phyloP scores from a whole-genome alignment of 805 yeast species.

The Candida koratica region DNA sequence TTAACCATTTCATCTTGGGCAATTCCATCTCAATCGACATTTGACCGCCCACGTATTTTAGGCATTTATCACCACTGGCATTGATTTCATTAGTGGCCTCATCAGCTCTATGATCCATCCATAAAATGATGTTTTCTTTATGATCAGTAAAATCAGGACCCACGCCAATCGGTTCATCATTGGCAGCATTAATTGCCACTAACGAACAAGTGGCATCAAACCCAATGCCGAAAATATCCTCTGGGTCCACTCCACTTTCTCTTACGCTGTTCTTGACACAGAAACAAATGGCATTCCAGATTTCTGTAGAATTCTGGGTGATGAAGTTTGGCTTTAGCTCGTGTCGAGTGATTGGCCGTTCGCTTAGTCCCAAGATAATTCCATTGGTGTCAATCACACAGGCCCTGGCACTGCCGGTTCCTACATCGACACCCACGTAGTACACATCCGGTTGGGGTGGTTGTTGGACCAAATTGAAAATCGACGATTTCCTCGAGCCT shows the following conservation, averaged over 20 bases:
- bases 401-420: conserved; percentile 98
- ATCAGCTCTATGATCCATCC: conserved; percentile 98
- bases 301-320: conserved; percentile 86
- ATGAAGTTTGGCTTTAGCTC: conserved; percentile 69
- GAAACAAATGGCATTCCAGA: conserved; percentile 83
- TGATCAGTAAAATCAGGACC: conserved; percentile 82
- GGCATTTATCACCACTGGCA: conserved; percentile 69
- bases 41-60: conserved; percentile 92
- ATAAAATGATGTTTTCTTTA: conserved; percentile 79
- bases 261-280: conserved; percentile 73
- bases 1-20: conserved; percentile 96
- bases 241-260: conserved; percentile 69
- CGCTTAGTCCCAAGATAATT: conserved; percentile 71
- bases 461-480: conserved; percentile 32
- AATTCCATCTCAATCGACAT: conserved; percentile 99
- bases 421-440: conserved; percentile 87
- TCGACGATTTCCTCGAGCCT: conserved; percentile 36
- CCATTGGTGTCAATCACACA: conserved; percentile 84
- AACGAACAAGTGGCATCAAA: conserved; percentile 97
- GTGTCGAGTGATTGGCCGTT: conserved; percentile 73
- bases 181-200: conserved; percentile 66
- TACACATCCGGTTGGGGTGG: conserved; percentile 45
- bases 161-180: conserved; percentile 73
- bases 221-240: conserved; percentile 77
- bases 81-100: conserved; percentile 78